Evolutionary conservation across 169 alveolate genomes (phyloP).

Genomic region (Theileria parva): DNA sequence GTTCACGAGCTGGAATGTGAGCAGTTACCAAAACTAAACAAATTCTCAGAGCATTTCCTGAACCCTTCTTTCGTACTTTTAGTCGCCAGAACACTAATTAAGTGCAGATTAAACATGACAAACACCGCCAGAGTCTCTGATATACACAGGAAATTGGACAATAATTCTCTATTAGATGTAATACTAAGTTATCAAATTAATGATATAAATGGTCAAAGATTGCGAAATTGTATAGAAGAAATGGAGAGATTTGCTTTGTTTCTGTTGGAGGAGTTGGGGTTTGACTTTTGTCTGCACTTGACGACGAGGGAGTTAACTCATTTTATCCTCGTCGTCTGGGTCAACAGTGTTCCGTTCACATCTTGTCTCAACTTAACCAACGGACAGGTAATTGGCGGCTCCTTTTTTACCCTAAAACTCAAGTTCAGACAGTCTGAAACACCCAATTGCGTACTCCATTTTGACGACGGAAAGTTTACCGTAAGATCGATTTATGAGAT

Average conservation of each 20-base stretch:
- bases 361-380: constrained; percentile 74
- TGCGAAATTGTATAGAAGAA: constrained; percentile 63
- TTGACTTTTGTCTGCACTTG: constrained; percentile 74
- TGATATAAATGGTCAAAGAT: constrained; percentile 52
- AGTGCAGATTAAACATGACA: constrained; percentile 51
- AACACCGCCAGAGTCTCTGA: constrained; percentile 65
- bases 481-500: constrained; percentile 79
- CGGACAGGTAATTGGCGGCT: constrained; percentile 75
- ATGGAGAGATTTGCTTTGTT: constrained; percentile 71
- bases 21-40: constrained; percentile 54
- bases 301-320: constrained; percentile 75
- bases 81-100: constrained; percentile 46
- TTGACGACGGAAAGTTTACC: constrained; percentile 78
- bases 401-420: constrained; percentile 68
- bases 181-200: constrained; percentile 70
- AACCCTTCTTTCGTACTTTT: constrained; percentile 44
- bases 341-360: constrained; percentile 75
- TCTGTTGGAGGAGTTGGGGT: constrained; percentile 73
- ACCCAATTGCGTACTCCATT: constrained; percentile 78
- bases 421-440: constrained; percentile 81
- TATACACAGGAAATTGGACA: constrained; percentile 37
- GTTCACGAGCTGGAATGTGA: constrained; percentile 85
- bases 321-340: constrained; percentile 75
- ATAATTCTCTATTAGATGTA: constrained; percentile 56
- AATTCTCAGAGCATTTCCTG: constrained; percentile 29